Conservation (phyloP, 176 grass and related monocot species). For the Miscanthus lutarioriparius region DNA sequence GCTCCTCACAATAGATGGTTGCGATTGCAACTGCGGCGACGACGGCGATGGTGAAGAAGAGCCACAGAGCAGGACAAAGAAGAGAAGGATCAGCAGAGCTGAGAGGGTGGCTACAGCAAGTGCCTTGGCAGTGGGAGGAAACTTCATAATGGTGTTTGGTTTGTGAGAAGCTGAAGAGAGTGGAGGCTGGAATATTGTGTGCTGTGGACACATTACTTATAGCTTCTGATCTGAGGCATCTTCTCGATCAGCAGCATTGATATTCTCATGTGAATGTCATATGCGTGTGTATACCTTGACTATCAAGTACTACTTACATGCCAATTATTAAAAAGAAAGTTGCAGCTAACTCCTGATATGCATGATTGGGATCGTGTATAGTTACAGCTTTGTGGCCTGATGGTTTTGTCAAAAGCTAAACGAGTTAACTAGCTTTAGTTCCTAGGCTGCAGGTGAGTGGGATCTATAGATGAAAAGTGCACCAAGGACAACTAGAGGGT, state of each 20-base stretch:
- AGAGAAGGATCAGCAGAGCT: constrained; percentile 14
- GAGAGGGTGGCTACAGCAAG: constrained; percentile 13
- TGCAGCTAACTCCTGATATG: background rate
- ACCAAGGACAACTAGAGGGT: background rate
- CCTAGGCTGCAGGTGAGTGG: background rate
- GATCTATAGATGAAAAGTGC: constrained; percentile 37
- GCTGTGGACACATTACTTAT: constrained; percentile 24
- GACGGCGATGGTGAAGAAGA: background rate
- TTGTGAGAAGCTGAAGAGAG: background rate
- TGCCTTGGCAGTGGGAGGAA: constrained; percentile 4
- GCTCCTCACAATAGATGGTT: background rate
- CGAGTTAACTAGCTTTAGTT: background rate
- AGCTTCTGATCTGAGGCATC: constrained; percentile 34
- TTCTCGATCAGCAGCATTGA: background rate
- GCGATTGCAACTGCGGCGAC: background rate
- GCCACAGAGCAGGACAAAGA: background rate
- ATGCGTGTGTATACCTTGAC: constrained; percentile 13
- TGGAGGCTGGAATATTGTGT: constrained; percentile 20
- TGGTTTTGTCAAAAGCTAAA: constrained; percentile 35
- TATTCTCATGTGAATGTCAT: constrained; percentile 38
- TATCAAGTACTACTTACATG: constrained; percentile 10
- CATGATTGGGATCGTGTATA: constrained; percentile 14
- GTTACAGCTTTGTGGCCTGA: constrained; percentile 12
- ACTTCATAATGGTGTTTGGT: constrained; percentile 11
- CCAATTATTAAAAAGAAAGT: background rate